Percentiles rank a stretch among this genome's conserved stretches.
These are phyloP conservation scores for Fusarium mexicanum DNA, from an alignment of 2,329 filamentous ascomycete species.

Conservation along the genomic window DNA sequence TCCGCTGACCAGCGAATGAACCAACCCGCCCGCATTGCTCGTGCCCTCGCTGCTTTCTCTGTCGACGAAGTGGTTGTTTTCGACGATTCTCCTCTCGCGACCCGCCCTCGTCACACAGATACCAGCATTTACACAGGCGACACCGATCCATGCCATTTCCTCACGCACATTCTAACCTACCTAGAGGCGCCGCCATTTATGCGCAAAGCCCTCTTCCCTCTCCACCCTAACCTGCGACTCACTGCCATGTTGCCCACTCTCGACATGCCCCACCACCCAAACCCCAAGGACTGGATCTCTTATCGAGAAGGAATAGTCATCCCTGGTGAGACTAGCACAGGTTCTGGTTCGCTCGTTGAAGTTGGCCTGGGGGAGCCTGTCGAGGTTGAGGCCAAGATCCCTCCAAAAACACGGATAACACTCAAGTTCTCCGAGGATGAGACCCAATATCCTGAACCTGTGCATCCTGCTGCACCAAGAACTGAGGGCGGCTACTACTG, in stretches of 20 bases:
- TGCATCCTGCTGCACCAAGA: conserved; percentile 74
- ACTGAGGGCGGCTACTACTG: conserved; percentile 86
- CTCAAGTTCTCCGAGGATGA: conserved; percentile 68
- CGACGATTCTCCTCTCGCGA: conserved; percentile 69
- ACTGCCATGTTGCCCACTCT: conserved; percentile 79
- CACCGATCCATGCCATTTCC: conserved; percentile 80
- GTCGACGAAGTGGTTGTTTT: conserved; percentile 87
- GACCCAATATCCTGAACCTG: conserved; percentile 62
- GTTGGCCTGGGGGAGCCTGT: conserved; percentile 65
- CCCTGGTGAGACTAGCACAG: conserved; percentile 53
- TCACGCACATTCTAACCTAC: conserved; percentile 81
- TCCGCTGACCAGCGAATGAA: conserved; percentile 80
- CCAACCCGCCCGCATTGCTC: conserved; percentile 79
- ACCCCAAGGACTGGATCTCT: conserved; percentile 78
- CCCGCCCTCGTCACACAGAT: conserved; percentile 59
- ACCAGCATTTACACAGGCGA: conserved; percentile 71
- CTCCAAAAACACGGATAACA: conserved; percentile 77
- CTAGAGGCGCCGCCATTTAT: conserved; percentile 87
- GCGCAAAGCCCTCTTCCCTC: conserved; percentile 76
- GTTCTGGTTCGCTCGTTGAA: conserved; percentile 64
- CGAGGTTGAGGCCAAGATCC: conserved; percentile 68
- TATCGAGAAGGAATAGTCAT: conserved; percentile 82
- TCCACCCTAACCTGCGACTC: conserved; percentile 79
- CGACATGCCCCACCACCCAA: conserved; percentile 86
- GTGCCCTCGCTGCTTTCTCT: conserved; percentile 83